Evolutionary conservation across 1,139 yeast genomes (phyloP), one percentile per base, ranked within the genome.

Genomic region (Kurtzmaniella natalensis): DNA sequence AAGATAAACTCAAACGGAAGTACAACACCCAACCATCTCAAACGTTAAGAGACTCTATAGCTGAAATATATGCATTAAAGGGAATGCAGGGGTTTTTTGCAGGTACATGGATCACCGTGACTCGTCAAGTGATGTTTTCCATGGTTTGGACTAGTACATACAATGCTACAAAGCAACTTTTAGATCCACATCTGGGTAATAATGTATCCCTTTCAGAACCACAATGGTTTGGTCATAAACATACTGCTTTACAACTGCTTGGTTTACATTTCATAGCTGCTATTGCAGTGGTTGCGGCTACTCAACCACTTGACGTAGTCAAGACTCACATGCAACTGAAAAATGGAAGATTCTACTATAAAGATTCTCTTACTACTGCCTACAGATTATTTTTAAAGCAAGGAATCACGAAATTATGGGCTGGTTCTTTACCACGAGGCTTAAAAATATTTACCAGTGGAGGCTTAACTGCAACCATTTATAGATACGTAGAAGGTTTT

Each of bases 291-390:
- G 85, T 87, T 4, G 74, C 76, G 0, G 66, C 78, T 0, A 89
- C 97, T 0, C 97, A 89, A 58, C 98, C 98, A 0, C 64, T 92
- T 15, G 98, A 92, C 60, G 88, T 88, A 4, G 63, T 89, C 34
- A 92, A 92, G 59, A 79, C 96, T 1, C 76, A 95, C 52, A 78
- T 88, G 76, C 96, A 89, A 57, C 77, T 88, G 56, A 77, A 79
- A 42, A 76, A 82, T 51, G 81, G 81, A 9, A 67, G 74, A 40
- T 57, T 69, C 21, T 52, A 78, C 3, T 84, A 83, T 54, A 75
- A 75, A 33, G 89, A 85, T 53, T 69, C 87, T 7, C 59, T 87
- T 44, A 66, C 79, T 27, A 83, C 96, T 38, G 81, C 88, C 2
- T 85, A 81, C 53, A 65, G 78, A 44, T 70, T 86, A 6, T 81